Evolutionary conservation across 352 stramenopile genomes (phyloP).

Genomic region (Phytophthora idaei): DNA sequence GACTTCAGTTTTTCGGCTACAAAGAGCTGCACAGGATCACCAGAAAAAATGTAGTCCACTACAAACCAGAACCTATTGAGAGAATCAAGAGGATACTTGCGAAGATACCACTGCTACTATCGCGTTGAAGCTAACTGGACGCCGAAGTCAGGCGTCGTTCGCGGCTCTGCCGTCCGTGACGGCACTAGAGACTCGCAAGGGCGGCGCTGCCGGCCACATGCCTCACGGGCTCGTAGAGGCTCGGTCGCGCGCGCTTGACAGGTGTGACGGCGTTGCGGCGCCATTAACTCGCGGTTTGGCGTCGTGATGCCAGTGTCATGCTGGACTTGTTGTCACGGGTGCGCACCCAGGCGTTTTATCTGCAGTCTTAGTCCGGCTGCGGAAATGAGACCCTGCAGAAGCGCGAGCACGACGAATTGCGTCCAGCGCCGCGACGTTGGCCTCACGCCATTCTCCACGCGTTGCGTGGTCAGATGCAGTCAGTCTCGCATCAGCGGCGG

Average conservation of each 20-base stretch:
- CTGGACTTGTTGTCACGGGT: constrained; percentile 36
- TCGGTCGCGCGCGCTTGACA: neutral
- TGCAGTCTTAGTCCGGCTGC: constrained; percentile 29
- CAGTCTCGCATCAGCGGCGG: constrained; percentile 4
- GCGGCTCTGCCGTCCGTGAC: constrained; percentile 9
- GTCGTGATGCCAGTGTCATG: constrained; percentile 14
- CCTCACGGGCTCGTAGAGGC: constrained; percentile 13
- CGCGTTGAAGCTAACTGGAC: constrained; percentile 15
- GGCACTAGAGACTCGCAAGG: constrained; percentile 3
- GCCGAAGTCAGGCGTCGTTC: constrained; percentile 17
- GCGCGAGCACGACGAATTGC: neutral
- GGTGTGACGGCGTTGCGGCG: neutral
- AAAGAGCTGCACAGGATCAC: constrained; percentile 19
- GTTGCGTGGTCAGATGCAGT: constrained; percentile 19
- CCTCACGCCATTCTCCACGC: neutral
- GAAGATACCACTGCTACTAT: constrained; percentile 15
- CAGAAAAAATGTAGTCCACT: constrained; percentile 23
- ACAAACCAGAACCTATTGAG: constrained; percentile 25
- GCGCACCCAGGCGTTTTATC: constrained; percentile 22
- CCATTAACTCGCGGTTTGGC: constrained; percentile 21
- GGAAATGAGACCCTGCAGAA: constrained; percentile 22
- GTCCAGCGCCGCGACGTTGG: constrained; percentile 11
- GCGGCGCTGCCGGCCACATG: constrained; percentile 1
- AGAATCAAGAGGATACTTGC: constrained; percentile 11
- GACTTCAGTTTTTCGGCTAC: constrained; percentile 10